Base-by-base conservation (phyloP, 768 basidiomycete species). In the Pleurotus djamor region DNA sequence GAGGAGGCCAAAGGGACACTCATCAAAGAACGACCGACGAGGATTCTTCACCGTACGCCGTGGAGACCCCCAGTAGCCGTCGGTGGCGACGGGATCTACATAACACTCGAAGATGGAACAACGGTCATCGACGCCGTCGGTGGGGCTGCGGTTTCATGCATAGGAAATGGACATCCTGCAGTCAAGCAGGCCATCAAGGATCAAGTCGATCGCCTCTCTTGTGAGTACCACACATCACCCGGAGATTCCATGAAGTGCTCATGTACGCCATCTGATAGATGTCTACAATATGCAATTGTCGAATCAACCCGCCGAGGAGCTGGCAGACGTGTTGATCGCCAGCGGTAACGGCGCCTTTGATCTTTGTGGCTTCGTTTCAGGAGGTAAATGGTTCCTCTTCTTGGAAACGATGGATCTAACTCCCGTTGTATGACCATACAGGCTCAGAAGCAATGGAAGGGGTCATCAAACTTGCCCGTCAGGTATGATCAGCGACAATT, bases 371-470 rank as follows among this genome's bases (percentile, higher is more conserved):
- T 93, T 93, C 67, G 79, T 85, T 14, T 87, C 89, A 45, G 92
- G 92, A 71, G 93, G 93, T 83, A 64, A 59, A 76, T 66, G 33
- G 21, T 28, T 3, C 21, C 21, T 28, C 21, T 28, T 28, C 12
- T 41, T 17, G 35, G 41, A 52, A 0, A 8, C 12, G 32, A 16
- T 1, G 6, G 56, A n/a, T 54, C 16, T 13, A 58, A 4, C 47
- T 4, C 47, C 21, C 54, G 4, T 35, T 57, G 37, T 56, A 61
- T 41, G 45, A 5, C 59, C 48, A 36, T 50, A 32, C 56, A 93
- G 92, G 92, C 50, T 89, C 92, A 2, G 94, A 96, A 71, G 92
- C 93, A 0, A 91, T 94, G 89, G 94, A 96, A 63, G 82, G 84
- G 59, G 87, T 85, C n/a, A 78, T 94, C 58, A 96, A 96, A 72